Conservation (phyloP, 345 rosid species). For the Pugionium dolabratum region DNA sequence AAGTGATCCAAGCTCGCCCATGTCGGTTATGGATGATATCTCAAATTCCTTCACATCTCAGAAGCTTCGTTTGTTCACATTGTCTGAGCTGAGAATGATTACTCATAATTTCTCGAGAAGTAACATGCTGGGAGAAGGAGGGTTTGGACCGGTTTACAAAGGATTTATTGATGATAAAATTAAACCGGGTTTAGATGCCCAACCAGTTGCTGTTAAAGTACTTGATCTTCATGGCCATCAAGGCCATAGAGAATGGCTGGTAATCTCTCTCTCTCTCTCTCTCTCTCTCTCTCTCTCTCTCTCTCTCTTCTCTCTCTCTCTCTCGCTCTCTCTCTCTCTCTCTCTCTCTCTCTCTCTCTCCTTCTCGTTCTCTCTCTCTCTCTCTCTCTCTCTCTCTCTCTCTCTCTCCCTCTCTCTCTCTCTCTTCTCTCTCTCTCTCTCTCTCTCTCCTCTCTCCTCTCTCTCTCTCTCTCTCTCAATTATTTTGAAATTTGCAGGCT, state of each 20-base stretch:
- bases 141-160: conserved; percentile 78
- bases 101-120: conserved; percentile 55
- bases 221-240: conserved; percentile 69
- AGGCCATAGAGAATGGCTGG: conserved; percentile 92
- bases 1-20: conserved; percentile 56
- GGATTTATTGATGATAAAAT: conserved; percentile 64
- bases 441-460: too few relatives aligned
- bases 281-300: too few relatives aligned
- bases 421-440: background rate
- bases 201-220: conserved; percentile 76
- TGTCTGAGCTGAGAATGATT: conserved; percentile 51
- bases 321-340: too few relatives aligned
- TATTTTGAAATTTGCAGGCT: conserved; percentile 49
- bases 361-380: too few relatives aligned
- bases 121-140: conserved; percentile 75
- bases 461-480: too few relatives aligned
- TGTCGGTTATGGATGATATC: conserved; percentile 55
- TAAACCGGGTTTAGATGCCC: conserved; percentile 58
- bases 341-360: background rate
- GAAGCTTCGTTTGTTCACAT: conserved; percentile 54
- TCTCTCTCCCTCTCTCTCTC: too few relatives aligned
- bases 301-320: too few relatives aligned
- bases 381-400: background rate
- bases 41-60: conserved; percentile 60
- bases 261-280: conserved; percentile 26